A percentile compares a stretch with the other conserved stretches of the same genome.
phyloP scores from a whole-genome alignment of 345 rosid species.

The Brassica napus region DNA sequence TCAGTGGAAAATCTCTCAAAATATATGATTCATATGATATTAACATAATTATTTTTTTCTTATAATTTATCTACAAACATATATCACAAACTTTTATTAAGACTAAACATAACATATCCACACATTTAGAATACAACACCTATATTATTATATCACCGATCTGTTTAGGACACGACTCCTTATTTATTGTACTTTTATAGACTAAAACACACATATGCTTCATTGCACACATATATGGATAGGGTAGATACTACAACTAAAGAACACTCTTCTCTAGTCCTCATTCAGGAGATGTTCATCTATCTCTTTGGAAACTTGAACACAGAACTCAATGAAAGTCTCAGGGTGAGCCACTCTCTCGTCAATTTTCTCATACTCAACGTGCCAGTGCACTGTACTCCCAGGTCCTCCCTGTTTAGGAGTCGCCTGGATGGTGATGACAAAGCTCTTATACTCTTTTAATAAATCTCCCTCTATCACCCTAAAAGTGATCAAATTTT shows the following conservation, averaged over 20 bases:
- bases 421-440: no score
- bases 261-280: conserved; percentile 20
- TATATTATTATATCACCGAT: not conserved
- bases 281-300: conserved; percentile 1
- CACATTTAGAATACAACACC: not conserved
- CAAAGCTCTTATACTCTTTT: no score
- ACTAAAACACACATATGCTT: not conserved
- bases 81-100: not conserved
- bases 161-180: not conserved
- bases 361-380: not conserved
- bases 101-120: not conserved
- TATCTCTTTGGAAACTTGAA: not conserved
- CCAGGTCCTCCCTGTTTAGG: no score
- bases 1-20: no score
- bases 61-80: not conserved
- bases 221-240: not conserved
- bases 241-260: not conserved
- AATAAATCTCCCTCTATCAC: no score
- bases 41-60: not conserved
- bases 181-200: conserved; percentile 2
- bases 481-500: no score
- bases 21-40: no score
- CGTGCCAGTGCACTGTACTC: not conserved
- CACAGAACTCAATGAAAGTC: not conserved
- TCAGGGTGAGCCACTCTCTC: not conserved